Conservation (phyloP, 208 protist species). For the Trypanosoma caninum region DNA sequence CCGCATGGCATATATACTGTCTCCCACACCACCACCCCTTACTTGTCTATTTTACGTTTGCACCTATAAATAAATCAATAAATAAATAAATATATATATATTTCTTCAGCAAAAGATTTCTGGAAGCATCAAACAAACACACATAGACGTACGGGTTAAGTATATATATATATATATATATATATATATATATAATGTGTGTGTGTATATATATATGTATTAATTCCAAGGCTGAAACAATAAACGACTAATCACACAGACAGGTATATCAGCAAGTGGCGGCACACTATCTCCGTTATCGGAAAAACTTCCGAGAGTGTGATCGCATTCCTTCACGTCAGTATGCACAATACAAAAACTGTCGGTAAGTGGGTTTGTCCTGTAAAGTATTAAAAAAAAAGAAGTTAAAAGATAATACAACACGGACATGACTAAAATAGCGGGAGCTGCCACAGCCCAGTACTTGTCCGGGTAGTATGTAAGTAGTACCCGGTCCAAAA, state of each 20-base stretch:
- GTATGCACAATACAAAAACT: constrained; percentile 69
- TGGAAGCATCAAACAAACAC: background rate
- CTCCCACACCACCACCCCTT: too few species aligned
- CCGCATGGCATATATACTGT: too few species aligned
- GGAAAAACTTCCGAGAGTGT: constrained; percentile 49
- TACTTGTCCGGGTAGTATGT: constrained; percentile 91
- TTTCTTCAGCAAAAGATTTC: too few species aligned
- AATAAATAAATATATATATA: constrained; percentile 10
- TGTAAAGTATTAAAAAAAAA: constrained; percentile 60
- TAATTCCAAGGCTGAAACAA: constrained; percentile 83
- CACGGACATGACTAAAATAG: constrained; percentile 72
- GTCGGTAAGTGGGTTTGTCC: constrained; percentile 73
- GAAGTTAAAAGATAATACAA: constrained; percentile 67
- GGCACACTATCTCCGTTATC: constrained; percentile 62
- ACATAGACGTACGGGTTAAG: background rate
- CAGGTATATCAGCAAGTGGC: constrained; percentile 80
- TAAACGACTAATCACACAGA: constrained; percentile 63
- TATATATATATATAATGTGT: background rate
- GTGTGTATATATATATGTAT: background rate
- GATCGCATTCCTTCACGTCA: constrained; percentile 50
- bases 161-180: constrained; percentile 3
- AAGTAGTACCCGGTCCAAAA: constrained; percentile 59
- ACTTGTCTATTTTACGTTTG: constrained; percentile 21
- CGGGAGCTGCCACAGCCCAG: constrained; percentile 85
- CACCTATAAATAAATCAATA: constrained; percentile 1